phyloP scores from a whole-genome alignment of 140 eudicot species.

The Ambrosia hybrid region DNA sequence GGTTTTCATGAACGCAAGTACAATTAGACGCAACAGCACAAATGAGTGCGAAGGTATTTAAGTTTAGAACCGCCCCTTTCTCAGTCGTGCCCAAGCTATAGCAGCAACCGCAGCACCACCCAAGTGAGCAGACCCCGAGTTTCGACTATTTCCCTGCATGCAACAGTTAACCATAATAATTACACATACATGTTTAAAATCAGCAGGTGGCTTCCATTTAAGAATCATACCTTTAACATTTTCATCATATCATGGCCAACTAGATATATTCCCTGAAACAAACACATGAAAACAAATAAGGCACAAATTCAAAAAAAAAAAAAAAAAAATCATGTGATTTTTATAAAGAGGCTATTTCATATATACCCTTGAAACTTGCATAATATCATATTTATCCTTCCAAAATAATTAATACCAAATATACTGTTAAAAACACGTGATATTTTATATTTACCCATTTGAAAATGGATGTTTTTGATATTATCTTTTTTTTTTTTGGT shows the following conservation, averaged over 20 bases:
- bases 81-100: constrained; percentile 50
- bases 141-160: constrained; percentile 57
- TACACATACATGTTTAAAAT: background rate
- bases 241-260: constrained; percentile 70
- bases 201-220: background rate
- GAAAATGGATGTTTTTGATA: background rate
- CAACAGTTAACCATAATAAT: background rate
- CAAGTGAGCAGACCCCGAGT: constrained; percentile 79
- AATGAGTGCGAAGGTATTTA: too few species aligned
- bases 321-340: too few species aligned
- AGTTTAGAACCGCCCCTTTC: constrained; percentile 29
- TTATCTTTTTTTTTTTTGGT: background rate
- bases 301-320: background rate
- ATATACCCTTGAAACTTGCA: too few species aligned
- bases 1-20: too few species aligned
- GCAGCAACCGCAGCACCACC: constrained; percentile 86
- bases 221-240: constrained; percentile 59
- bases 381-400: too few species aligned
- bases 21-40: too few species aligned
- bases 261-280: constrained; percentile 65
- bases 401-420: too few species aligned
- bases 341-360: too few species aligned
- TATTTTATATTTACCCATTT: background rate
- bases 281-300: constrained; percentile 8
- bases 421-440: too few species aligned